Percentiles rank a stretch among this genome's conserved stretches.
Conservation (phyloP, 495 filamentous ascomycete species). For the Tirmania nivea region DNA sequence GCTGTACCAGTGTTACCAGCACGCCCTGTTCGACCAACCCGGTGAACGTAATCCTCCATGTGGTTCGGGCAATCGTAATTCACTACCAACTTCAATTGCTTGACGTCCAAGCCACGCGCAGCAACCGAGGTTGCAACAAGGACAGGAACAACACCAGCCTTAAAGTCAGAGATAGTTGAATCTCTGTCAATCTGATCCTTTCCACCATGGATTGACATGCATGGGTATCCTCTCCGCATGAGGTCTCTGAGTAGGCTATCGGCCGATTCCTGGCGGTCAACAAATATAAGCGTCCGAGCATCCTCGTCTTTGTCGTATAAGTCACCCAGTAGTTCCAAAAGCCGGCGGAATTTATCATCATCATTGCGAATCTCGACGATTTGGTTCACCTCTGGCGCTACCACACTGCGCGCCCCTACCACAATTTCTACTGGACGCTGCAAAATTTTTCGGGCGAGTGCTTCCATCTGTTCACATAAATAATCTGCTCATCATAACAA, state of each 20-base stretch:
- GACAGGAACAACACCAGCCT: constrained; percentile 69
- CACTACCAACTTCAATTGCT: constrained; percentile 86
- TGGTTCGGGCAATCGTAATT: constrained; percentile 97
- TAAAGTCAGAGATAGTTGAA: constrained; percentile 88
- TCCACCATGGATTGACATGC: constrained; percentile 88
- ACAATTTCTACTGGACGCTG: constrained; percentile 72
- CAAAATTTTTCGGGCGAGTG: constrained; percentile 70
- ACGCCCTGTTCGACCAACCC: constrained; percentile 80
- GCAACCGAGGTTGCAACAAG: constrained; percentile 91
- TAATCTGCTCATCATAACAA: not conserved
- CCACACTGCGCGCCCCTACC: constrained; percentile 76
- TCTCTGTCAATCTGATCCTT: constrained; percentile 93
- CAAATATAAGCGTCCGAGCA: constrained; percentile 73
- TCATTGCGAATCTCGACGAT: constrained; percentile 74
- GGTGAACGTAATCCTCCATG: constrained; percentile 93
- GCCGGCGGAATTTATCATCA: constrained; percentile 60
- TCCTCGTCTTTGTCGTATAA: constrained; percentile 76
- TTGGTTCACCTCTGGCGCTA: constrained; percentile 87
- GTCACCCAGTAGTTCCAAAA: constrained; percentile 71
- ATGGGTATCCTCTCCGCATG: constrained; percentile 75
- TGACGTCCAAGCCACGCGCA: constrained; percentile 86
- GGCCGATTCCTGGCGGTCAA: constrained; percentile 84
- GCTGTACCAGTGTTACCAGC: constrained; percentile 89
- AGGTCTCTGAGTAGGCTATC: constrained; percentile 65
- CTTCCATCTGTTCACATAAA: constrained; percentile 48